Evolutionary conservation across 768 basidiomycete species (phyloP).

Genomic region (Tephrocybe rancida): DNA sequence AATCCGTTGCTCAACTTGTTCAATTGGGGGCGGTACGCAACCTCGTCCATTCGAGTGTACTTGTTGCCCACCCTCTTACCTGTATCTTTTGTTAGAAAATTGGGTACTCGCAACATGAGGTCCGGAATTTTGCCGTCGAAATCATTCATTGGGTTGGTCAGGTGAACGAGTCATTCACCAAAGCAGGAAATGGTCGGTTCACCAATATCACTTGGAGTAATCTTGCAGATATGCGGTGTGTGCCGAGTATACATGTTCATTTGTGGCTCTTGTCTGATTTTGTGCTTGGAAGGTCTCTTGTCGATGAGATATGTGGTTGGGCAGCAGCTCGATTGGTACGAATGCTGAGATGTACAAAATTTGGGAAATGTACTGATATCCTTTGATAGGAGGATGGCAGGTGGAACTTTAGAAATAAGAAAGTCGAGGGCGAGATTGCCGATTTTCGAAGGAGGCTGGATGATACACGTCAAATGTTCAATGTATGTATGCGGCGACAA

Average conservation of each 20-base stretch:
- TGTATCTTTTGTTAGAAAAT: neutral
- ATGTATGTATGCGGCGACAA: neutral
- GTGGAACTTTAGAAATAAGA: neutral
- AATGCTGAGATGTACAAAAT: neutral
- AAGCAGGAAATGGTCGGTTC: slow-evolving; percentile 1
- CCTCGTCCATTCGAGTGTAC: neutral
- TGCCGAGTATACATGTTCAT: too few relatives aligned
- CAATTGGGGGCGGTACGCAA: slow-evolving; percentile 7
- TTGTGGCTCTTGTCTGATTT: too few relatives aligned
- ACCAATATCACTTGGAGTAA: neutral
- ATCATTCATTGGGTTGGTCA: slow-evolving; percentile 10
- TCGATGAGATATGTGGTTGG: neutral
- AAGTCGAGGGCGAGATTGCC: neutral
- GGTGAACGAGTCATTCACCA: slow-evolving; percentile 4
- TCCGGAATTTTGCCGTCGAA: slow-evolving; percentile 9
- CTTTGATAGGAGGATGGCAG: neutral
- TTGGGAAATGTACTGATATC: neutral
- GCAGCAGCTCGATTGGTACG: neutral
- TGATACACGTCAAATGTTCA: neutral
- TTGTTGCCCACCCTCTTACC: too few relatives aligned
- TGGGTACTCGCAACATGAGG: neutral
- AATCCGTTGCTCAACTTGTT: neutral
- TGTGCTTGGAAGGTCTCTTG: neutral
- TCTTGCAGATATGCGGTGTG: too few relatives aligned
- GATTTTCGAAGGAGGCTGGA: neutral